These are phyloP conservation scores for Aspergillus brunneoviolaceus DNA, from an alignment of 2,329 filamentous ascomycete species.

Conservation along the genomic window DNA sequence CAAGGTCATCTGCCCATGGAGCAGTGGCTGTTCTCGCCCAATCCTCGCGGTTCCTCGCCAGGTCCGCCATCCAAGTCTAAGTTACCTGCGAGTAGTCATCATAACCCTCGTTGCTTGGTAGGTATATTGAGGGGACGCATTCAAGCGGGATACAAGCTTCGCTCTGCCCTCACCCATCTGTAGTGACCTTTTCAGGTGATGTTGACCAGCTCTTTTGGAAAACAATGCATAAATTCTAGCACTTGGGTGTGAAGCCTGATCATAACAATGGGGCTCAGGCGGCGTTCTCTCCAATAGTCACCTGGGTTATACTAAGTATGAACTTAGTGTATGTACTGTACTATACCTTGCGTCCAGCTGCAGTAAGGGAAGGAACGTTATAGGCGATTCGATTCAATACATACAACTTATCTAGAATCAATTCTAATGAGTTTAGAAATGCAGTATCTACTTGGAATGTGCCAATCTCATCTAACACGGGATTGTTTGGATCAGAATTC, in stretches of 20 bases:
- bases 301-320: too few relatives aligned
- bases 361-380: constrained; percentile 10
- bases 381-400: not conserved
- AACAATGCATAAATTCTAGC: not conserved
- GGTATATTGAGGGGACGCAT: too few relatives aligned
- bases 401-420: not conserved
- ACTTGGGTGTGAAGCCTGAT: not conserved
- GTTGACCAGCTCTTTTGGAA: not conserved
- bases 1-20: constrained; percentile 20
- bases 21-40: constrained; percentile 17
- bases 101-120: not conserved
- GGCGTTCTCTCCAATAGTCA: too few relatives aligned
- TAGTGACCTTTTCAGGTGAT: not conserved
- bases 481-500: too few relatives aligned
- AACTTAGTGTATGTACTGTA: not conserved
- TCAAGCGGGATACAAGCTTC: not conserved
- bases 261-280: not conserved
- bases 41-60: constrained; percentile 23
- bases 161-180: not conserved
- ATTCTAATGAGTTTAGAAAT: not conserved
- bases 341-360: constrained; percentile 8
- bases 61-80: constrained; percentile 20
- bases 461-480: too few relatives aligned
- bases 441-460: not conserved
- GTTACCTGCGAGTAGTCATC: constrained; percentile 2